Conservation (phyloP, 78 protist genomes). For the Dictyostelium purpureum region DNA sequence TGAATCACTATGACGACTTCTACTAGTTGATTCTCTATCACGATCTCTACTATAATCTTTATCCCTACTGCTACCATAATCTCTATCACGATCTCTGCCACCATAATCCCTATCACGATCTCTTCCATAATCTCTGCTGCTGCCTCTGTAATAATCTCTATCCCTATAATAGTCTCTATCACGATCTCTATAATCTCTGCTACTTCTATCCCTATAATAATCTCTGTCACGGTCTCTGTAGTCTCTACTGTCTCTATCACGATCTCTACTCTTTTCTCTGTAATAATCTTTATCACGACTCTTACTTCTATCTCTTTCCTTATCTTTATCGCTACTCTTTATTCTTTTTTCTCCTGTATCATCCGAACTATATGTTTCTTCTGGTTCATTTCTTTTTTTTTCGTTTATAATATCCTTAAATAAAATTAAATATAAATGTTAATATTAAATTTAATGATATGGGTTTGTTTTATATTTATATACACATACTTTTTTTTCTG, state of each 20-base stretch:
- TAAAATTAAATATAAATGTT: no score
- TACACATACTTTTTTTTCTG: no score
- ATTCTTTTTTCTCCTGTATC: neutral
- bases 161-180: slow-evolving; percentile 1
- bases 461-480: no score
- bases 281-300: slow-evolving; percentile 21
- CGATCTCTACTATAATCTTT: neutral
- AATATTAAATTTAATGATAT: no score
- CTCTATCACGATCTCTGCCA: neutral
- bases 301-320: neutral
- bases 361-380: neutral
- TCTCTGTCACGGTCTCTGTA: neutral
- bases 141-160: neutral
- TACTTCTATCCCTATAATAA: neutral
- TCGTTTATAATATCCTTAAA: neutral
- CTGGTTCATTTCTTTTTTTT: neutral
- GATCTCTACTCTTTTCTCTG: neutral
- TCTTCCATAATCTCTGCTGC: neutral
- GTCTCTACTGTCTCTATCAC: slow-evolving; percentile 8
- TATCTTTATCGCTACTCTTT: neutral
- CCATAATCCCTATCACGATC: neutral
- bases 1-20: neutral
- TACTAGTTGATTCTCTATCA: slow-evolving; percentile 11
- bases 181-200: neutral
- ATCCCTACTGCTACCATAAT: neutral